Evolutionary conservation across 176 grass and related monocot species (phyloP).

Genomic region (Juncus effusus): DNA sequence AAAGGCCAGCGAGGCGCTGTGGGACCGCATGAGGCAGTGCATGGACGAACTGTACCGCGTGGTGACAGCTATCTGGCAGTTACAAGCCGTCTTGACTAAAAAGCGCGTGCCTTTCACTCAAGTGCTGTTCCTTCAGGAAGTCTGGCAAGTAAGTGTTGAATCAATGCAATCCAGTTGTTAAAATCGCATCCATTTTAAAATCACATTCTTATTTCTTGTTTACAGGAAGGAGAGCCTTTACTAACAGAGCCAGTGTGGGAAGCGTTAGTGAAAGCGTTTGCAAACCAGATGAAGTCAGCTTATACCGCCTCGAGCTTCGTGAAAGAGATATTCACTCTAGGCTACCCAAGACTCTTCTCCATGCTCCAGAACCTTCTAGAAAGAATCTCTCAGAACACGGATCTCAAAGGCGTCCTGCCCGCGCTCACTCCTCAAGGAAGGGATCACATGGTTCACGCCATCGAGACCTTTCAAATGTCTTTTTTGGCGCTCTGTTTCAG

Average conservation of each 20-base stretch:
- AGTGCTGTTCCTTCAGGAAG: constrained; percentile 91
- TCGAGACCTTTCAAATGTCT: constrained; percentile 76
- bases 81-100: constrained; percentile 90
- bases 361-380: constrained; percentile 94
- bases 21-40: constrained; percentile 92
- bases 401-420: constrained; percentile 86
- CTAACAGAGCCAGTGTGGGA: constrained; percentile 98
- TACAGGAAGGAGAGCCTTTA: constrained; percentile 89
- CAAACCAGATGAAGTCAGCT: constrained; percentile 87
- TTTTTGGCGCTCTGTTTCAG: constrained; percentile 85
- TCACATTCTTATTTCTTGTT: constrained; percentile 15
- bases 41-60: constrained; percentile 81
- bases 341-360: constrained; percentile 83
- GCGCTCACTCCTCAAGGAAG: constrained; percentile 72
- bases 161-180: neutral
- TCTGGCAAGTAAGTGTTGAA: constrained; percentile 76
- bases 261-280: constrained; percentile 93
- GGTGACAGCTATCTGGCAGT: constrained; percentile 77
- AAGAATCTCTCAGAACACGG: constrained; percentile 82
- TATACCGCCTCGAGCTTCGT: constrained; percentile 94
- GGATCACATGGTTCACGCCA: constrained; percentile 68
- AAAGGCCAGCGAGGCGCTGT: constrained; percentile 74
- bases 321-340: constrained; percentile 98
- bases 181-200: constrained; percentile 11
- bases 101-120: constrained; percentile 92